Evolutionary conservation across 768 basidiomycete genomes (phyloP), one percentile per base, ranked within the genome.

Genomic region (Tricholoma terreum): DNA sequence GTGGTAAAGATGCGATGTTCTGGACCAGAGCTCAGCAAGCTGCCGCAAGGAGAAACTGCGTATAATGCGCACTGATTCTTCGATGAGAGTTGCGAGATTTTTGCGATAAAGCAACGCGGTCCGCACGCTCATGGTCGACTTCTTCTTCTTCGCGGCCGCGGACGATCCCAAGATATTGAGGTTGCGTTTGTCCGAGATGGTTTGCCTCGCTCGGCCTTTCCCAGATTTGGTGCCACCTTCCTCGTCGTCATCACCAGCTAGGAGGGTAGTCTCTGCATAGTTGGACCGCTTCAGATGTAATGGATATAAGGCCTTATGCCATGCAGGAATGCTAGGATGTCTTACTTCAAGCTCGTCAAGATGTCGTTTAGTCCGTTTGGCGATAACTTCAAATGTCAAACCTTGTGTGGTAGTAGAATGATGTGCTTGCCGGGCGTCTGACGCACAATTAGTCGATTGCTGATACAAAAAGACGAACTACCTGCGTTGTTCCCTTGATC

Each of bases 331-430:
- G 31, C 21, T 36, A 21, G 58, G 42, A 22, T 40, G 51, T 35
- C 58, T 58, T 63, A 87, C 91, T 81, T 94, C 92, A 50, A 94
- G 85, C 69, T 94, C 92, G 60, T 90, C 90, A 7, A 94, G 80
- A 70, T 89, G 91, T 40, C 84, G 76, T 69, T 82, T 86, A 8
- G 84, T 88, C 57, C 92, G 84, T 68, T 88, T 90, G 9, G 86
- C 83, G 56, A 93, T 78, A 46, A 89, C 72, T 54, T 92, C 89
- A 0, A 84, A 76, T 10, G 85, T 76, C 17, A 89, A 71, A 19
- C 70, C 46, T 49, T 31, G 46, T 31, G 46, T 69, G 50, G 77
- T 74, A 5, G 73, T 62, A 11, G 69, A 66, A 60, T 78, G 79
- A 27, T 80, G 73, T 50, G 74, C 78, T 62, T 84, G 79, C n/a